Conservation (phyloP, 2,329 filamentous ascomycete genomes). For the Metarhizium sp. region DNA sequence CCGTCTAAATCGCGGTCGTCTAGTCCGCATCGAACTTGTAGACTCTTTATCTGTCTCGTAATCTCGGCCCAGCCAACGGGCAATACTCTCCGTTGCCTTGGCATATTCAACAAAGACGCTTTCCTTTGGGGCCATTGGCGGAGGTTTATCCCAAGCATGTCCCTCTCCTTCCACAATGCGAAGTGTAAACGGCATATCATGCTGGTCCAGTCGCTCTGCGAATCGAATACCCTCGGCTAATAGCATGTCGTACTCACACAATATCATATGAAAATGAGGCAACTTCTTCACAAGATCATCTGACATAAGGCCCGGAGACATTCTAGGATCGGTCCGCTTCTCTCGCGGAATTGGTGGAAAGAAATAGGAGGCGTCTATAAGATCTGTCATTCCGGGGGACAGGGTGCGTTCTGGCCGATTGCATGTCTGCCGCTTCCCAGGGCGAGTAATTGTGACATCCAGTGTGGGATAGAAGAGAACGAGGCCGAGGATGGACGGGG, state of each 20-base stretch:
- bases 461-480: constrained; percentile 53
- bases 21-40: constrained; percentile 23
- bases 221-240: constrained; percentile 52
- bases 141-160: constrained; percentile 40
- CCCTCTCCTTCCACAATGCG: constrained; percentile 36
- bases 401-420: constrained; percentile 48
- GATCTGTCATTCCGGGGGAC: constrained; percentile 45
- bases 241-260: constrained; percentile 60
- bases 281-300: constrained; percentile 44
- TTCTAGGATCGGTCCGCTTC: constrained; percentile 40
- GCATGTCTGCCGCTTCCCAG: constrained; percentile 44
- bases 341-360: constrained; percentile 37
- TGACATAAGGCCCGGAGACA: constrained; percentile 49
- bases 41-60: constrained; percentile 28
- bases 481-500: constrained; percentile 40
- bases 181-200: constrained; percentile 24
- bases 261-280: constrained; percentile 45
- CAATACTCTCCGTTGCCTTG: constrained; percentile 31
- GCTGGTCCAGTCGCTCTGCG: constrained; percentile 40
- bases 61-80: constrained; percentile 29
- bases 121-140: constrained; percentile 32
- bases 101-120: constrained; percentile 36
- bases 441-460: constrained; percentile 50
- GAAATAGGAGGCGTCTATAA: constrained; percentile 55
- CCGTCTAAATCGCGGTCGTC: constrained; percentile 20